phyloP scores from a whole-genome alignment of 2,329 filamentous ascomycete genomes.

The Xylariaceae sp. region DNA sequence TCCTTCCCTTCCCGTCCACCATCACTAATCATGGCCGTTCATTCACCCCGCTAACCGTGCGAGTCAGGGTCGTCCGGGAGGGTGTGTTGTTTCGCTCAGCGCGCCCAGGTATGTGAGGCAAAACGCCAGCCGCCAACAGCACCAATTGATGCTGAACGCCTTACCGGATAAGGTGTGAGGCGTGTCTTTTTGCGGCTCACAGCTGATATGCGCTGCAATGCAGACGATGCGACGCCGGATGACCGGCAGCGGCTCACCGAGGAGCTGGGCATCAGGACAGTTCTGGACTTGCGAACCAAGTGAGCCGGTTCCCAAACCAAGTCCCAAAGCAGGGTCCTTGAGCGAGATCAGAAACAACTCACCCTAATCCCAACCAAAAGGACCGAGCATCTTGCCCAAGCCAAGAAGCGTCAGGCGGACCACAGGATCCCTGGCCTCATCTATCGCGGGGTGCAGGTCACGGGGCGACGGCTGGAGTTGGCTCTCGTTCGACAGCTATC shows the following conservation, averaged over 20 bases:
- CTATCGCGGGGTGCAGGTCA: conserved; percentile 67
- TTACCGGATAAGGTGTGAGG: neutral
- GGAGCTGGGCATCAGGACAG: conserved; percentile 60
- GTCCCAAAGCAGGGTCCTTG: neutral
- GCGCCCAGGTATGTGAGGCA: conserved; percentile 44
- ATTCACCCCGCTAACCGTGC: conserved; percentile 1
- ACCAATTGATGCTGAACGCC: neutral
- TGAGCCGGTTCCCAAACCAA: conserved; percentile 33
- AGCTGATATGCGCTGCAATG: neutral
- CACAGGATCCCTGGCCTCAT: conserved; percentile 47
- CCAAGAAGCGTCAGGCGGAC: conserved; percentile 52
- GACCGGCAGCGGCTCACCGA: conserved; percentile 58
- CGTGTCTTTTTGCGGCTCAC: neutral
- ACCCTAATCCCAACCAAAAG: conserved; percentile 34
- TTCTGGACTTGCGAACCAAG: conserved; percentile 77
- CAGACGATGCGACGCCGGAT: conserved; percentile 63
- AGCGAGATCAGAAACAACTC: neutral
- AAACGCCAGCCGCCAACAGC: neutral
- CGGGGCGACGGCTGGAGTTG: conserved; percentile 64
- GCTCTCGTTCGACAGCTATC: conserved; percentile 63
- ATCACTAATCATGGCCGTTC: neutral
- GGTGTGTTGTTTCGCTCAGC: conserved; percentile 65
- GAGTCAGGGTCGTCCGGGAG: conserved; percentile 48
- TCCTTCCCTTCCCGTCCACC: too few relatives aligned
- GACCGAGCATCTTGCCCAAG: conserved; percentile 67